phyloP scores from a whole-genome alignment of 1,139 yeast genomes.

The Debaryomyces robertsiae region DNA sequence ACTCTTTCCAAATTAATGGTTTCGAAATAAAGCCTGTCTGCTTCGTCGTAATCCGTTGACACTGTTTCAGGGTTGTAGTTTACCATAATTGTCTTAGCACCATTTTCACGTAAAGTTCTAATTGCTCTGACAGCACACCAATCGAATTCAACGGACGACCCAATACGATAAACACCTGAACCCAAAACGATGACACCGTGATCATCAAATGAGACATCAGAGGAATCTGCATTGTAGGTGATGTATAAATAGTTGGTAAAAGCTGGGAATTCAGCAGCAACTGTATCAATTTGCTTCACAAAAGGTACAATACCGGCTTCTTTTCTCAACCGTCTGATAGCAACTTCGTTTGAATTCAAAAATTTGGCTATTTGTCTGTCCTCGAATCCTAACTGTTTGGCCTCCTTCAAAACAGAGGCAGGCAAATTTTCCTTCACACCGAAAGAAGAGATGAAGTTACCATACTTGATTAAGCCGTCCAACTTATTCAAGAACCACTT shows the following conservation, averaged over 20 bases:
- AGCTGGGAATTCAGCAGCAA: slow-evolving; percentile 99
- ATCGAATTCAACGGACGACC: slow-evolving; percentile 92
- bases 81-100: slow-evolving; percentile 91
- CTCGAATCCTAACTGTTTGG: slow-evolving; percentile 96
- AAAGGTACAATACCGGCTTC: slow-evolving; percentile 89
- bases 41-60: slow-evolving; percentile 97
- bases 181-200: slow-evolving; percentile 90
- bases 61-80: slow-evolving; percentile 99
- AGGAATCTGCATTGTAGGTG: slow-evolving; percentile 91
- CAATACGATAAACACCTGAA: slow-evolving; percentile 93
- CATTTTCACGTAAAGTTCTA: slow-evolving; percentile 86
- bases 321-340: slow-evolving; percentile 86
- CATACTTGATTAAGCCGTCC: slow-evolving; percentile 68
- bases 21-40: slow-evolving; percentile 95
- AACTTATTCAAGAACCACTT: slow-evolving; percentile 96
- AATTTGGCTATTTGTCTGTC: slow-evolving; percentile 95
- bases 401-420: slow-evolving; percentile 65
- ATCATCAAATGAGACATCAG: slow-evolving; percentile 82
- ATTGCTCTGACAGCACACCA: slow-evolving; percentile 98
- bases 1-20: slow-evolving; percentile 94
- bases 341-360: slow-evolving; percentile 87
- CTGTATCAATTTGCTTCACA: slow-evolving; percentile 97
- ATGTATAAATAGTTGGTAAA: slow-evolving; percentile 91
- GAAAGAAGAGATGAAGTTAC: slow-evolving; percentile 60
- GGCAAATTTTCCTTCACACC: slow-evolving; percentile 67